These are phyloP conservation scores for Aspergillus steynii DNA, from an alignment of 495 filamentous ascomycete species.

Conservation along the genomic window DNA sequence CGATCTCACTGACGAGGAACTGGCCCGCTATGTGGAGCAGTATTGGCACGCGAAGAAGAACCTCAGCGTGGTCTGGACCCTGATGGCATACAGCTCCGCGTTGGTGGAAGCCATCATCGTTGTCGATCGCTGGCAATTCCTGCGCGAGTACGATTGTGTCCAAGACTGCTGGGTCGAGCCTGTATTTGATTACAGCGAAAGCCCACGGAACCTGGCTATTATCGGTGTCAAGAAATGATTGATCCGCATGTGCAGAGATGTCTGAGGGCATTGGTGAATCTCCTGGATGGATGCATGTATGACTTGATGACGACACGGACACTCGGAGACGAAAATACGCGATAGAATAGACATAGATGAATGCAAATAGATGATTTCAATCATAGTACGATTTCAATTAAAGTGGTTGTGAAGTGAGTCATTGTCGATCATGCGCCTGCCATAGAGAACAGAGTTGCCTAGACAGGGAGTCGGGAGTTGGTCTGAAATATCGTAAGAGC, in stretches of 20 bases:
- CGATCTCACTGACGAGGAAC: conserved; percentile 69
- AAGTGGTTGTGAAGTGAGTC: not conserved
- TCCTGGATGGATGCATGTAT: not conserved
- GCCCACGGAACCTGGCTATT: conserved; percentile 85
- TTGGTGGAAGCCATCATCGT: conserved; percentile 89
- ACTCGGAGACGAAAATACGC: not conserved
- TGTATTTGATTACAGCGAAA: conserved; percentile 87
- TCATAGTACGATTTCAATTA: not conserved
- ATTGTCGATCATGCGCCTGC: not conserved
- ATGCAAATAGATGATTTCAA: not conserved
- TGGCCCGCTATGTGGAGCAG: conserved; percentile 63
- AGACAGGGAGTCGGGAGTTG: not conserved
- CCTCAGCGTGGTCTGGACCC: conserved; percentile 80
- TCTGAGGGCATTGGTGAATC: not conserved
- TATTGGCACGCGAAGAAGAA: conserved; percentile 73
- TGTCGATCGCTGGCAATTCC: conserved; percentile 86
- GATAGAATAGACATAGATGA: not conserved
- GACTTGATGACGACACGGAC: not conserved
- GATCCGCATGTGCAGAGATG: not conserved
- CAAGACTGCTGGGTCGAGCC: conserved; percentile 85
- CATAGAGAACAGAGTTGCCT: not conserved
- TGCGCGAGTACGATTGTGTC: conserved; percentile 70
- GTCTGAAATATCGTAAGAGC: too few relatives aligned
- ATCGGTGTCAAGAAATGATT: conserved; percentile 70
- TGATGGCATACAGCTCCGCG: conserved; percentile 93